phyloP scores from a whole-genome alignment of 2,329 filamentous ascomycete species.

The Verticillium nubilum region DNA sequence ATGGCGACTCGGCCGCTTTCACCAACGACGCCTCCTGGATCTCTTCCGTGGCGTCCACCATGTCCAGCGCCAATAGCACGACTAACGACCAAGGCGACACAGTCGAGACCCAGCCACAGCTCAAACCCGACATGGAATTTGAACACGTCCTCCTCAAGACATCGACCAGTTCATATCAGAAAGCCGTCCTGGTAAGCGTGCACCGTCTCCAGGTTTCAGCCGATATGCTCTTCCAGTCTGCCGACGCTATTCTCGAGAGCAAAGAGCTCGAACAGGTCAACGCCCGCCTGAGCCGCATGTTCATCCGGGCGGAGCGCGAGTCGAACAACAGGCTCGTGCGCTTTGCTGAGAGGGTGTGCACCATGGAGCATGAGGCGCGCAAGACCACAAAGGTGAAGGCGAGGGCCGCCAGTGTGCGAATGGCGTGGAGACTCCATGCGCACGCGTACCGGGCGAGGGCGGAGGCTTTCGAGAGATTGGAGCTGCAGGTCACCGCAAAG shows the following conservation, averaged over 20 bases:
- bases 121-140: not conserved
- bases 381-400: not conserved
- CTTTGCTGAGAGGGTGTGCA: not conserved
- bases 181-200: not conserved
- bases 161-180: not conserved
- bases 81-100: too few species aligned
- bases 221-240: not conserved
- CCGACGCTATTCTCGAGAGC: not conserved
- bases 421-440: not conserved
- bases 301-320: not conserved
- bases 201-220: not conserved
- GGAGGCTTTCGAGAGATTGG: not conserved
- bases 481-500: not conserved
- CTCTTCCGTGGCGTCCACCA: not conserved
- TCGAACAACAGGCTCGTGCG: not conserved
- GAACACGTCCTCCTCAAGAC: not conserved
- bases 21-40: not conserved
- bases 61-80: not conserved
- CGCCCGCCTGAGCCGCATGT: not conserved
- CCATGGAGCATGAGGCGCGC: not conserved
- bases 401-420: not conserved
- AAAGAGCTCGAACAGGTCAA: not conserved
- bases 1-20: not conserved
- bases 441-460: not conserved
- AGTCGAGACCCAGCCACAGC: not conserved